phyloP scores from a whole-genome alignment of 2,329 filamentous ascomycete genomes.

The Helotiales sp. region DNA sequence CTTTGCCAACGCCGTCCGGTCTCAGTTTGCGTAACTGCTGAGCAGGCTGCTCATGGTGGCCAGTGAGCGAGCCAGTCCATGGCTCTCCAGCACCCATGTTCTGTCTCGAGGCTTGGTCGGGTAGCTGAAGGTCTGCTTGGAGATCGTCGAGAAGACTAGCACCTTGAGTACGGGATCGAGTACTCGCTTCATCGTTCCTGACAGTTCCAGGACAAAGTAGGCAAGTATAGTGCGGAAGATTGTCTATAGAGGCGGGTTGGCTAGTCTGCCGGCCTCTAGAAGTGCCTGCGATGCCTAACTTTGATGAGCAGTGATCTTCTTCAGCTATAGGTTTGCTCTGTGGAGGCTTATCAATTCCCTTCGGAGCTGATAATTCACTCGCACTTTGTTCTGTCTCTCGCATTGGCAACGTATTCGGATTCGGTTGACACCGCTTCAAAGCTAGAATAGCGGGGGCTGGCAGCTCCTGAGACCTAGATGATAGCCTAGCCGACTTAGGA shows the following conservation, averaged over 20 bases:
- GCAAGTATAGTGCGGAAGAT: background rate
- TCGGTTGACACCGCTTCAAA: background rate
- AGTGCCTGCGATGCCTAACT: background rate
- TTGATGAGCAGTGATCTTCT: background rate
- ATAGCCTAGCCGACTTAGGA: background rate
- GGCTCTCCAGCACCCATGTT: background rate
- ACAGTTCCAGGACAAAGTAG: background rate
- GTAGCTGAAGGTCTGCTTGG: background rate
- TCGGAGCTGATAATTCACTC: background rate
- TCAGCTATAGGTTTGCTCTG: background rate
- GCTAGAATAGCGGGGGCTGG: background rate
- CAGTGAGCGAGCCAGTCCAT: too few relatives aligned
- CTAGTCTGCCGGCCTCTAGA: background rate
- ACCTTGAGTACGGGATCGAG: background rate
- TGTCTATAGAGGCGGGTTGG: background rate
- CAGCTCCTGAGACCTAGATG: background rate
- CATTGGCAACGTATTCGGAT: background rate
- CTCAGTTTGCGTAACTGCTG: too few relatives aligned
- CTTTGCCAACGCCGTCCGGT: too few relatives aligned
- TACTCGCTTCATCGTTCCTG: too few relatives aligned
- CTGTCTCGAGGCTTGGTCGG: background rate
- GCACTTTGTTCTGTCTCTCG: background rate
- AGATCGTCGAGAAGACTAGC: background rate
- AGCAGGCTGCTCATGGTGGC: too few relatives aligned
- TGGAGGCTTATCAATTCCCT: too few relatives aligned